A percentile compares a stretch with the other conserved stretches of the same genome.
These are phyloP conservation scores for Tricholoma flavovirens DNA, from an alignment of 768 basidiomycete species.

Conservation along the genomic window DNA sequence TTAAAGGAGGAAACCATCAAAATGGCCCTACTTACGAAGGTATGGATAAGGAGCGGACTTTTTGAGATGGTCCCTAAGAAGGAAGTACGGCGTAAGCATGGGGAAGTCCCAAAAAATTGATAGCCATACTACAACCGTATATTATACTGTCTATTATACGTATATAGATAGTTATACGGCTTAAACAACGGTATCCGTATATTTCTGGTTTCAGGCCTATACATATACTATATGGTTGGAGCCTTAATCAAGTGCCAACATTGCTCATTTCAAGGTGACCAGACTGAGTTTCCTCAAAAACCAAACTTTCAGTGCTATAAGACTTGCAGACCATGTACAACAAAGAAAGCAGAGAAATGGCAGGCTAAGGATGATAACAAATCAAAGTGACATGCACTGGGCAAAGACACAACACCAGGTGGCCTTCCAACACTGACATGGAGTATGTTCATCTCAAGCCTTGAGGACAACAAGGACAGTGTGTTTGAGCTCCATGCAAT, in stretches of 20 bases:
- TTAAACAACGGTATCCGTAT: too few species aligned
- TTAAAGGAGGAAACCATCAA: too few species aligned
- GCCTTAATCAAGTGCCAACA: not conserved
- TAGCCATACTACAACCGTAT: too few species aligned
- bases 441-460: not conserved
- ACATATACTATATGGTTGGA: too few species aligned
- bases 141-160: too few species aligned
- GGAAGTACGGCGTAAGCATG: too few species aligned
- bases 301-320: not conserved
- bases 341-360: not conserved
- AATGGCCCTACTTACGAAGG: too few species aligned
- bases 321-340: not conserved
- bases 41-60: too few species aligned
- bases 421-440: not conserved
- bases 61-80: too few species aligned
- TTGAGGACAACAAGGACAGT: not conserved
- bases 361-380: not conserved
- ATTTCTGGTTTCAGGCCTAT: too few species aligned
- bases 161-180: too few species aligned
- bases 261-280: not conserved
- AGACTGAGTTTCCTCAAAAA: not conserved
- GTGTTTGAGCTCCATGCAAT: not conserved
- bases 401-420: not conserved
- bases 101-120: too few species aligned
- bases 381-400: not conserved